Evolutionary conservation across 2,329 filamentous ascomycete species (phyloP), one percentile per base, ranked within the genome.

Genomic region (Cladophialophora carrionii): DNA sequence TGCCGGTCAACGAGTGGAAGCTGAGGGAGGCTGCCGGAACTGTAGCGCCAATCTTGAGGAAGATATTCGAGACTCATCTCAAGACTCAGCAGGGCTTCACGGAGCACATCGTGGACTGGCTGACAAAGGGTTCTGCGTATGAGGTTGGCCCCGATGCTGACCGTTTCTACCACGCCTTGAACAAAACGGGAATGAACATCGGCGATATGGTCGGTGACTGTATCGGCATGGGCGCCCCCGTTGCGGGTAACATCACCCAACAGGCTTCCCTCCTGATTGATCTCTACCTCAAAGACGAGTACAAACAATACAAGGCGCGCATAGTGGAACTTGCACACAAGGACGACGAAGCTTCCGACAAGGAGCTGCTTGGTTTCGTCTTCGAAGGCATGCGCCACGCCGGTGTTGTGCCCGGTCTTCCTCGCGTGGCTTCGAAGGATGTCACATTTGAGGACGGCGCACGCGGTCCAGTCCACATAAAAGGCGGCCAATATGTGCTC

Each of bases 371-470:
- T 68, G 82, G 82, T 12, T 85, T 82, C 72, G 82, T 84, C 2
- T 83, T 78, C 67, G 83, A 85, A 71, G 83, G 82, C 49, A 84
- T 84, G 80, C 79, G 83, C 10, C 82, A 83, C 70, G 80, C 80
- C 5, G 81, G 81, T 20, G 79, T 82, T 1, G 79, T 84, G 1
- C 82, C 82, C 0, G 82, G 82, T n/a, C 73, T 84, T 0, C 80
- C 81, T n/a, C 81, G 82, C 60, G 76, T 83, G 10, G 82, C 81
- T 3, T 76, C 78, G 17, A 76, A 75, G 53, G 79, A 81, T 61
- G 71, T 78, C 4, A 77, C 73, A 0, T 67, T 82, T 69, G 66
- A 73, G 34, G 83, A 84, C 70, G 83, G 82, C 56, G 74, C 71
- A 2, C 79, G 81, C 17, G 82, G 83, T 10, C 76, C 79, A 4